These are phyloP conservation scores for Lagenidium sp. DNA, from an alignment of 352 stramenopile genomes.

Conservation along the genomic window DNA sequence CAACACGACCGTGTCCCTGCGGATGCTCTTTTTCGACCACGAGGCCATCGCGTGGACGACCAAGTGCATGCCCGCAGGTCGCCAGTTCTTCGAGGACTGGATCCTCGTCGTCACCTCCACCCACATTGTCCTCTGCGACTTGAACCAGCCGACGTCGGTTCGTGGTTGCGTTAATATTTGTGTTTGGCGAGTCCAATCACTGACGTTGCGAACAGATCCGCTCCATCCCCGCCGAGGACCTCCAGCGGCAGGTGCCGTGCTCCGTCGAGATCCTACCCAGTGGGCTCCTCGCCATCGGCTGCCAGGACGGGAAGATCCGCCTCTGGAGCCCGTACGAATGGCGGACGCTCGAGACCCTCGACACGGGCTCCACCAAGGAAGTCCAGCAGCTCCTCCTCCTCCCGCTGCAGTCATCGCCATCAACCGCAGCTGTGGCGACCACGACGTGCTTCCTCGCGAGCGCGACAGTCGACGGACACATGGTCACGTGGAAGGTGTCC, in stretches of 20 bases:
- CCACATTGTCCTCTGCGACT: slow-evolving; percentile 60
- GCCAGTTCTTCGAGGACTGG: slow-evolving; percentile 64
- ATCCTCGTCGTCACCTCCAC: slow-evolving; percentile 47
- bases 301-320: slow-evolving; percentile 65
- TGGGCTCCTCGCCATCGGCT: slow-evolving; percentile 61
- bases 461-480: slow-evolving; percentile 43
- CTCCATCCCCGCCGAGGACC: slow-evolving; percentile 33
- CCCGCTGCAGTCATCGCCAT: no score
- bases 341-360: slow-evolving; percentile 50
- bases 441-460: slow-evolving; percentile 32
- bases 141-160: slow-evolving; percentile 54
- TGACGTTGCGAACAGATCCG: no score
- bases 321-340: slow-evolving; percentile 52
- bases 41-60: slow-evolving; percentile 45
- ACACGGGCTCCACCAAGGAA: slow-evolving; percentile 50
- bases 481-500: slow-evolving; percentile 61
- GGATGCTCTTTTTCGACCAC: slow-evolving; percentile 73
- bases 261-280: slow-evolving; percentile 52
- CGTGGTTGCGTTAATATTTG: slow-evolving; percentile 1
- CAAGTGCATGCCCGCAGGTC: slow-evolving; percentile 20
- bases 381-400: slow-evolving; percentile 62
- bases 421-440: slow-evolving; percentile 1
- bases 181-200: no score
- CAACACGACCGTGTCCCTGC: slow-evolving; percentile 23
- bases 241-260: slow-evolving; percentile 47